phyloP scores from a whole-genome alignment of 305 asterid genomes.

The Striga hermonthica region DNA sequence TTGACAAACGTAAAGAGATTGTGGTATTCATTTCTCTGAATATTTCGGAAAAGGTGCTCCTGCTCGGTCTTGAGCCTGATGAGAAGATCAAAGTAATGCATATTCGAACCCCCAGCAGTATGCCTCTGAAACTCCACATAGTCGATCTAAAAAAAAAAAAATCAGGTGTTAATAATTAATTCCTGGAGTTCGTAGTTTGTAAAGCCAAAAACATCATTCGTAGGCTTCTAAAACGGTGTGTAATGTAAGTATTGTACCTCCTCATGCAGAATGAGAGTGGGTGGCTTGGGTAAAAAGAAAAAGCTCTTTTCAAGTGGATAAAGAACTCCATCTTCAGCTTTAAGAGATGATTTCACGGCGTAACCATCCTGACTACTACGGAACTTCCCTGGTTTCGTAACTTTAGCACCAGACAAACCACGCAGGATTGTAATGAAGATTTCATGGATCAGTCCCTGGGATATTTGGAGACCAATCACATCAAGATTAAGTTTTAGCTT shows the following conservation, averaged over 20 bases:
- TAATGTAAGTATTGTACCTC: conserved; percentile 50
- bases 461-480: conserved; percentile 22
- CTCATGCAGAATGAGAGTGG: conserved; percentile 93
- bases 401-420: conserved; percentile 88
- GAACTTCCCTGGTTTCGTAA: conserved; percentile 92
- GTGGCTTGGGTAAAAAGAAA: conserved; percentile 98
- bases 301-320: conserved; percentile 98
- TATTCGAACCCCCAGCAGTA: conserved; percentile 94
- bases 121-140: conserved; percentile 99
- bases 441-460: conserved; percentile 91
- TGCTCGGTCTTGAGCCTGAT: conserved; percentile 86
- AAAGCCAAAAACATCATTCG: not conserved
- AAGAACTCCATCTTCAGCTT: conserved; percentile 99
- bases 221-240: conserved; percentile 17
- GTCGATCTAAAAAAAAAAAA: conserved; percentile 57
- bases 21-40: conserved; percentile 88
- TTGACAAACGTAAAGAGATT: conserved; percentile 70
- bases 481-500: conserved; percentile 16
- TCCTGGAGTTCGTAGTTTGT: no score
- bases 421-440: conserved; percentile 72
- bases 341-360: conserved; percentile 96
- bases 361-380: conserved; percentile 86
- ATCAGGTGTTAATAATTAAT: no score
- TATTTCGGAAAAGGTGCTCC: conserved; percentile 97
- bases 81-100: conserved; percentile 96